Percentiles rank a stretch among this genome's conserved stretches.
Evolutionary conservation across 2,329 filamentous ascomycete genomes (phyloP).

Genomic region (Penicillium janthinellum): DNA sequence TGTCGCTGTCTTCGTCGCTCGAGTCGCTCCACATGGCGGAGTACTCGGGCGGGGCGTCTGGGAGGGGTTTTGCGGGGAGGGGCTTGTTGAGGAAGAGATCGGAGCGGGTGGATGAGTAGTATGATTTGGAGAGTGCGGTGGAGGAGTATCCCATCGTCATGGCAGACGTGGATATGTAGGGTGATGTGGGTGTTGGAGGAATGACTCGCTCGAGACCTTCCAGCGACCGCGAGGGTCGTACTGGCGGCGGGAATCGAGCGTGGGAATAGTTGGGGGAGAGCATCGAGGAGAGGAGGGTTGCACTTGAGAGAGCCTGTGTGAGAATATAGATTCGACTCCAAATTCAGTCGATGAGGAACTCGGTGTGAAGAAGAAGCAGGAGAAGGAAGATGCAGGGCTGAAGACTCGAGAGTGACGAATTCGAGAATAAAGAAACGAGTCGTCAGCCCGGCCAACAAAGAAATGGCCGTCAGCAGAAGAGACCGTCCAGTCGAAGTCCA

Average conservation of each 20-base stretch:
- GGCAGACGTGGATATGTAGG: neutral
- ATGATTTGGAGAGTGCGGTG: neutral
- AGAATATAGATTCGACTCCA: neutral
- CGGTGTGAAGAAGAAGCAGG: neutral
- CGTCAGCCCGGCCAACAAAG: neutral
- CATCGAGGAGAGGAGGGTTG: constrained; percentile 17
- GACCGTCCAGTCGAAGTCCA: neutral
- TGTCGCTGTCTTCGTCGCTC: constrained; percentile 30
- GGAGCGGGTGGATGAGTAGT: constrained; percentile 10
- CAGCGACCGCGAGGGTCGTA: constrained; percentile 38
- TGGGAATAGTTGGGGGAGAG: constrained; percentile 24
- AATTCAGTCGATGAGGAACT: neutral
- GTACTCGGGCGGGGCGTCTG: constrained; percentile 21
- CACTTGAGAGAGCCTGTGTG: too few species aligned
- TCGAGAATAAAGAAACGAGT: neutral
- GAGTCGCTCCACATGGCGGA: constrained; percentile 32
- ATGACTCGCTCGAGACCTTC: constrained; percentile 42
- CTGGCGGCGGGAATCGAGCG: constrained; percentile 34
- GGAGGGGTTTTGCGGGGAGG: constrained; percentile 32
- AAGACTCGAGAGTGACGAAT: neutral
- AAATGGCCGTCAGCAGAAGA: neutral
- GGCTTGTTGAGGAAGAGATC: constrained; percentile 35
- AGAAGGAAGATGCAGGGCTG: neutral
- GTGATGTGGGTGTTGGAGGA: constrained; percentile 26
- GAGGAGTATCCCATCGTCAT: neutral